Evolutionary conservation across 768 basidiomycete species (phyloP), one percentile per base, ranked within the genome.

Genomic region (Postia placenta): DNA sequence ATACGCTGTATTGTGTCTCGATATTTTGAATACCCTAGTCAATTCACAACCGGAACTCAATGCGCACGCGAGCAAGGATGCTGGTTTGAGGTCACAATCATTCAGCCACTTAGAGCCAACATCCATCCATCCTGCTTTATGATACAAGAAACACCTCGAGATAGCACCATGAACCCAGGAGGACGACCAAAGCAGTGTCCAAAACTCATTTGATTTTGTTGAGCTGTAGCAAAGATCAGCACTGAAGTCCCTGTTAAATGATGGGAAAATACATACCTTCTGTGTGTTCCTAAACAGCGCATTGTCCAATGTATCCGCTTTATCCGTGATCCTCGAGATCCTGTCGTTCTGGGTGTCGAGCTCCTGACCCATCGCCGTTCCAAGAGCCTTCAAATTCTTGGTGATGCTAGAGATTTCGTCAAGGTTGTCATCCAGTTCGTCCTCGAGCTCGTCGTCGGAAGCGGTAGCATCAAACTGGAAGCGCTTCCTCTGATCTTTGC

Each of bases 391-490:
- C 52, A 96, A 74, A 40, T 81, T 73, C 69, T 83, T 87, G 2
- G 88, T 80, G 45, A 85, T 79, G 44, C 82, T 83, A 28, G 79
- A 70, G 50, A 95, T 87, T 66, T 95, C 92, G 62, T 89, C 83
- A 22, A 99, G 70, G 64, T 98, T 97, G 55, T 78, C 81, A 59
- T 97, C 95, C 30, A 99, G 60, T 67, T 98, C 93, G 58, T 97
- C 87, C 69, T 99, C 95, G 1, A 95, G 56, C 67, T 94, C 92
- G 57, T 98, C 93, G 60, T 99, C 95, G 5, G 87, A 90, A 2
- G 77, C 90, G 30, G 81, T 87, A 23, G 82, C 81, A 57, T 99
- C 95, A 60, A 97, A 96, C 67, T 97, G 92, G 64, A 80, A 98
- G 28, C 88, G 79, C 59, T 83, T 79, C 57, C 89, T 74, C 58